These are phyloP conservation scores for Neonectria ditissima DNA, from an alignment of 2,329 filamentous ascomycete genomes.

Conservation along the genomic window DNA sequence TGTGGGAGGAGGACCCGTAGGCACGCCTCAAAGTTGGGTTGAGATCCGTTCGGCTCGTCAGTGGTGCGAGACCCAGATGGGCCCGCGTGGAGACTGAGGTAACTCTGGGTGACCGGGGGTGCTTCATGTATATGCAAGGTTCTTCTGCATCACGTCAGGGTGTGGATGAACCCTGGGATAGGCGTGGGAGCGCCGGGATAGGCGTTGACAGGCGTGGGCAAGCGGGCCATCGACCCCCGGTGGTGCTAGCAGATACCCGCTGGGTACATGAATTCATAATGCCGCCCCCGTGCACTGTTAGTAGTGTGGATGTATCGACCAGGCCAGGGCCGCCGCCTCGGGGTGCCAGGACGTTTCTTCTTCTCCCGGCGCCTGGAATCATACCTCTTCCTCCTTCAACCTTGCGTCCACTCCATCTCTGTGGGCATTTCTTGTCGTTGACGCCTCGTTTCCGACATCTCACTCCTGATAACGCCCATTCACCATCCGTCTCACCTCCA, in stretches of 20 bases:
- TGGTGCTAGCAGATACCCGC: slow-evolving; percentile 43
- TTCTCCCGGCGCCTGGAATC: slow-evolving; percentile 52
- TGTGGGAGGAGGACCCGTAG: slow-evolving; percentile 47
- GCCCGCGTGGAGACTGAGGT: slow-evolving; percentile 52
- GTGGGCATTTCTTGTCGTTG: slow-evolving; percentile 41
- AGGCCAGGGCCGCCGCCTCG: slow-evolving; percentile 53
- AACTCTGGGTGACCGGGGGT: slow-evolving; percentile 49
- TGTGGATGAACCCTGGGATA: slow-evolving; percentile 24
- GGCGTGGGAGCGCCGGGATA: neutral
- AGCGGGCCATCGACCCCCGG: slow-evolving; percentile 20
- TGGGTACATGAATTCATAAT: slow-evolving; percentile 45
- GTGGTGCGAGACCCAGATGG: slow-evolving; percentile 55
- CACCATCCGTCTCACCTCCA: slow-evolving; percentile 12
- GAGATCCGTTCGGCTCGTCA: slow-evolving; percentile 54
- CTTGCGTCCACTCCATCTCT: slow-evolving; percentile 48
- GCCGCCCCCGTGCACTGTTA: slow-evolving; percentile 52
- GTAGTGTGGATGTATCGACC: slow-evolving; percentile 49
- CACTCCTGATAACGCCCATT: slow-evolving; percentile 9
- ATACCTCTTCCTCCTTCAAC: slow-evolving; percentile 52
- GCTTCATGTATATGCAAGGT: slow-evolving; percentile 50
- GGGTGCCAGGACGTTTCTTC: slow-evolving; percentile 55
- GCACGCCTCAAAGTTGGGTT: slow-evolving; percentile 53
- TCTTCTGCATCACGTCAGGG: slow-evolving; percentile 26
- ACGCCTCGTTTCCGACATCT: slow-evolving; percentile 40
- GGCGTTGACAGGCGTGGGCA: neutral